Base-by-base conservation (phyloP, 163 green algal genomes). In the Scenedesmus sp. region DNA sequence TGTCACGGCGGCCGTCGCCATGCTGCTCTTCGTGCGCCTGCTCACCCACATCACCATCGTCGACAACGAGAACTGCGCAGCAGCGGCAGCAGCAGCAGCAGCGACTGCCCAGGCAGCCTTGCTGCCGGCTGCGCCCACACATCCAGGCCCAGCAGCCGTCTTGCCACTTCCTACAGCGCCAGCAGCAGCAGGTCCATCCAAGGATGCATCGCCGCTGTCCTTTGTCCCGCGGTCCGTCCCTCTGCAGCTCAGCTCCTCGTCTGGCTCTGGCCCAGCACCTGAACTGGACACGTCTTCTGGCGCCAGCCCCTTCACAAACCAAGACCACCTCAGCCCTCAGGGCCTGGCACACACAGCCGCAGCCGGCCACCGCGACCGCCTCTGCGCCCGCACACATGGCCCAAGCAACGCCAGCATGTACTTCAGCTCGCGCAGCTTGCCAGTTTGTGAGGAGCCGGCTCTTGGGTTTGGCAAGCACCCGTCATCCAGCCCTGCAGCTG, bases 61-160 rank as follows among this genome's bases (percentile, higher is more conserved):
- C 15, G 81, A 87, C 51, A 87, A 87, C 37, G 18, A 87, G 42
- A 24, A 61, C 33, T 87, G 49, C 15, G 81, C 81, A 24, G 51
- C n/a, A 44, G 51, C 81, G 40, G 37, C 81, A 24, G 81, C 53
- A 24, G 81, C 81, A 53, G 53, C 81, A 5, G 33, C n/a, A 56
- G 49, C 15, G 13, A 13, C 49, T 56, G 49, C 22, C 9, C 46
- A 72, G 46, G 51, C 18, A 13, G 44, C 46, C 3, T 20, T 42
- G n/a, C 49, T 68, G 81, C 81, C 35, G n/a, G 1, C 37, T n/a
- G n/a, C n/a, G n/a, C n/a, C n/a, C n/a, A n/a, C 49, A n/a, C 49
- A 20, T 4, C 65, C 65, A 76, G 65, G 30, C 9, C 65, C 70
- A 30, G n/a, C 70, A 46, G 70, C 33, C 20, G 70, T 12, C 70